These are phyloP conservation scores for Colletotrichum sp. DNA, from an alignment of 2,329 filamentous ascomycete genomes.

Conservation along the genomic window DNA sequence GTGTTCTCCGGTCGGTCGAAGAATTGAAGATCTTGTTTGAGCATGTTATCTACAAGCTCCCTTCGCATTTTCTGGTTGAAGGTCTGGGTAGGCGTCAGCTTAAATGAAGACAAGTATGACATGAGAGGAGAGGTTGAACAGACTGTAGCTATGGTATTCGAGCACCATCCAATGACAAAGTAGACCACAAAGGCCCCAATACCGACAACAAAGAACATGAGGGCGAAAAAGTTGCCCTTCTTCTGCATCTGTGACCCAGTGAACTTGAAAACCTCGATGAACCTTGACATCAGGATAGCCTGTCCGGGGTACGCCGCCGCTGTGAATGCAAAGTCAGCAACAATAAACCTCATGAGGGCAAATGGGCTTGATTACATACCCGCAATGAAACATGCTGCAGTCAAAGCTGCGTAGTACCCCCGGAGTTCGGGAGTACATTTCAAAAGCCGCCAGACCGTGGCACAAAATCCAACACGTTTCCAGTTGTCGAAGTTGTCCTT, in stretches of 20 bases:
- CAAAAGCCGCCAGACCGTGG: not conserved
- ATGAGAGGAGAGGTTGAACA: not conserved
- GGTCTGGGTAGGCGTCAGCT: not conserved
- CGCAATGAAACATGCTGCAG: conserved; percentile 28
- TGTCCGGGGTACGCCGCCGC: conserved; percentile 47
- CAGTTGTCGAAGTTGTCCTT: not conserved
- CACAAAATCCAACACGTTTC: not conserved
- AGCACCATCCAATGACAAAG: conserved; percentile 38
- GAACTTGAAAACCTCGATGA: conserved; percentile 46
- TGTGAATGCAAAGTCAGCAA: not conserved
- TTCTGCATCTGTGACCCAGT: conserved; percentile 34
- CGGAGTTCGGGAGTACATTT: not conserved
- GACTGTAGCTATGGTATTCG: conserved; percentile 37
- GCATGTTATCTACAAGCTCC: conserved; percentile 34
- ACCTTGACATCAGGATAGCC: conserved; percentile 35
- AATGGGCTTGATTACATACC: conserved; percentile 19
- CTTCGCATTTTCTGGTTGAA: conserved; percentile 29
- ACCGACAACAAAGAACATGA: conserved; percentile 60
- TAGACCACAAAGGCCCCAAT: conserved; percentile 49
- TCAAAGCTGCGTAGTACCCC: conserved; percentile 14
- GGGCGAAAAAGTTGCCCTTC: conserved; percentile 55
- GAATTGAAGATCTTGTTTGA: conserved; percentile 46
- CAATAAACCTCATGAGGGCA: not conserved
- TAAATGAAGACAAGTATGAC: not conserved
- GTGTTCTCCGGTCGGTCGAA: conserved; percentile 47